Evolutionary conservation across 345 rosid species (phyloP).

Genomic region (Laguncularia racemosa): DNA sequence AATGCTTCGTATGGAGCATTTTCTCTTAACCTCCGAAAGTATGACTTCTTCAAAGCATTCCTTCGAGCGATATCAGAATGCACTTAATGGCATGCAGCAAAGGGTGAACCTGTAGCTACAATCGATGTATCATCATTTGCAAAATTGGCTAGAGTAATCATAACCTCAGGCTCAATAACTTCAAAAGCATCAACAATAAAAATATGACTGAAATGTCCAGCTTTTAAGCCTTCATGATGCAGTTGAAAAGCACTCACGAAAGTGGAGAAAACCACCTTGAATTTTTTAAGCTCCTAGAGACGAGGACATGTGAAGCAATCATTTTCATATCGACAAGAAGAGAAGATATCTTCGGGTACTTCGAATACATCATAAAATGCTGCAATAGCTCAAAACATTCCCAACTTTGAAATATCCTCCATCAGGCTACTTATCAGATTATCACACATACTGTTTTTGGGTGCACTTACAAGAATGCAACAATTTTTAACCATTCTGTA

Average conservation of each 20-base stretch:
- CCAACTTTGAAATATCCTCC: conserved; percentile 9
- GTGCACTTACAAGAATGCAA: conserved; percentile 28
- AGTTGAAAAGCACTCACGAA: conserved; percentile 24
- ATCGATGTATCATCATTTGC: conserved; percentile 18
- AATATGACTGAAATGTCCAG: conserved; percentile 30
- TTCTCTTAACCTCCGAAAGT: conserved; percentile 23
- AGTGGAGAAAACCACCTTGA: conserved; percentile 24
- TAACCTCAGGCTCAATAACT: conserved; percentile 31
- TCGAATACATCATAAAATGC: conserved; percentile 28
- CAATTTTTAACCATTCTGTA: conserved; percentile 5
- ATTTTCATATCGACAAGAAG: conserved; percentile 12
- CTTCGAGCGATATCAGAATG: conserved; percentile 21
- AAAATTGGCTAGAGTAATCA: conserved; percentile 28
- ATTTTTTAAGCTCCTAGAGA: conserved; percentile 7
- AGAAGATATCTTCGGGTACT: conserved; percentile 21
- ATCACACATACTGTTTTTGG: conserved; percentile 26
- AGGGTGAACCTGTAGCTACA: conserved; percentile 19
- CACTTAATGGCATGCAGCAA: conserved; percentile 12
- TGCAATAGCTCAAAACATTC: conserved; percentile 32
- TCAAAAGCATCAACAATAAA: conserved; percentile 27
- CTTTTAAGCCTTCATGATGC: conserved; percentile 10
- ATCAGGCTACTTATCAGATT: conserved; percentile 23
- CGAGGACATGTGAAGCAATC: conserved; percentile 25
- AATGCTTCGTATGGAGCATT: conserved; percentile 5
- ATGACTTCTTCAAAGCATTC: conserved; percentile 19